These are phyloP conservation scores for Urostyla sp. DNA, from an alignment of 73 alveolate species.

Conservation along the genomic window DNA sequence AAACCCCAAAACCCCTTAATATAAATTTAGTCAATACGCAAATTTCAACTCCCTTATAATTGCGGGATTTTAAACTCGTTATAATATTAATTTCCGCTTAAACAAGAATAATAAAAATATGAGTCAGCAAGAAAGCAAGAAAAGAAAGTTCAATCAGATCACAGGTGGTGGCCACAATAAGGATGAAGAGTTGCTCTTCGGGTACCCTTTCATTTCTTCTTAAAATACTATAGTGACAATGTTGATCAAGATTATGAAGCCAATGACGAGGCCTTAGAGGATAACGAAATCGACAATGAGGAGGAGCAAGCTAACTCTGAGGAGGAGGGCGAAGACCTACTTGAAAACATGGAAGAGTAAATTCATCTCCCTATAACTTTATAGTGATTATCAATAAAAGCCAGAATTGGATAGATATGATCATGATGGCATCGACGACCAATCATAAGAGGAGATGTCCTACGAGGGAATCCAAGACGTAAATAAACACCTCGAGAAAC, in stretches of 20 bases:
- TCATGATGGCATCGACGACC: slow-evolving; percentile 91
- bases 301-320: slow-evolving; percentile 55
- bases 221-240: background rate
- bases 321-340: slow-evolving; percentile 79
- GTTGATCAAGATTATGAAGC: background rate
- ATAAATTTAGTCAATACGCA: too few species aligned
- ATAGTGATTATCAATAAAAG: slow-evolving; percentile 87
- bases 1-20: too few species aligned
- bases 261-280: slow-evolving; percentile 45
- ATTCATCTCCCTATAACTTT: background rate
- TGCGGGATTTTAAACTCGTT: too few species aligned
- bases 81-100: too few species aligned
- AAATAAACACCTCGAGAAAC: slow-evolving; percentile 83
- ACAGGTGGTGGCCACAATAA: slow-evolving; percentile 18
- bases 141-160: slow-evolving; percentile 46
- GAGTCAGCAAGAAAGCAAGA: too few species aligned
- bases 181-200: slow-evolving; percentile 37
- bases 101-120: too few species aligned
- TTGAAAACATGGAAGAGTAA: slow-evolving; percentile 75
- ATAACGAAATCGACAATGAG: slow-evolving; percentile 21
- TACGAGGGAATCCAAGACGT: slow-evolving; percentile 91
- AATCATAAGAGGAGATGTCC: slow-evolving; percentile 80
- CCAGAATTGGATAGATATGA: slow-evolving; percentile 94
- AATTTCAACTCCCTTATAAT: too few species aligned
- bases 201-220: slow-evolving; percentile 1